phyloP scores from a whole-genome alignment of 2,329 filamentous ascomycete species.

The Fusarium kyushuense region DNA sequence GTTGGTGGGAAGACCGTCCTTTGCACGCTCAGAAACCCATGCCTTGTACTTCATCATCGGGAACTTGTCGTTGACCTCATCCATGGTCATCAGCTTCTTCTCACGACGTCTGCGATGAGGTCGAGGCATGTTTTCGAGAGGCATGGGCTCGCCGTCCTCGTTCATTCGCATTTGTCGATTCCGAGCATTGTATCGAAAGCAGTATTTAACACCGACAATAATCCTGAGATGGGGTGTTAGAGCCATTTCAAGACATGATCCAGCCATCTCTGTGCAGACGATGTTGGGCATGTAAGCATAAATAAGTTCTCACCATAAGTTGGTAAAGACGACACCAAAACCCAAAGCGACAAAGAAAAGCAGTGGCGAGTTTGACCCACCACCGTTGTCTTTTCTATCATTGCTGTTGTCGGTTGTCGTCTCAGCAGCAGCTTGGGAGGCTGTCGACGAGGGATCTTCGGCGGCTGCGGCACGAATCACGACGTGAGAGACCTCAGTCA shows the following conservation, averaged over 20 bases:
- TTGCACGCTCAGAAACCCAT: conserved; percentile 87
- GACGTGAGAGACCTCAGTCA: conserved; percentile 46
- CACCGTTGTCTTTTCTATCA: conserved; percentile 39
- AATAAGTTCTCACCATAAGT: conserved; percentile 81
- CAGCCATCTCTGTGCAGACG: conserved; percentile 71
- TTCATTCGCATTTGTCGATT: conserved; percentile 82
- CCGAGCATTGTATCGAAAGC: conserved; percentile 96
- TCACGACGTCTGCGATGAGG: conserved; percentile 89
- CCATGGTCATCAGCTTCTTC: conserved; percentile 99
- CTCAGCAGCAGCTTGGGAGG: conserved; percentile 36
- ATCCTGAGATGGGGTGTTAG: conserved; percentile 74
- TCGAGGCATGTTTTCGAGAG: conserved; percentile 84
- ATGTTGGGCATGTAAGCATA: conserved; percentile 13
- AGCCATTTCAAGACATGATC: conserved; percentile 7
- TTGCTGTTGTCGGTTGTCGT: conserved; percentile 17
- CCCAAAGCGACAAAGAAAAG: conserved; percentile 93
- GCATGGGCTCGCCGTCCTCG: conserved; percentile 89
- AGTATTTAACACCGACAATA: conserved; percentile 99
- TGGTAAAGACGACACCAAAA: conserved; percentile 98
- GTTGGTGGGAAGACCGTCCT: conserved; percentile 83
- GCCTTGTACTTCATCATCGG: conserved; percentile 96
- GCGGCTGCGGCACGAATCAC: conserved; percentile 42
- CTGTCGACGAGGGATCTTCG: conserved; percentile 39
- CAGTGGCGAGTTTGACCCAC: conserved; percentile 58
- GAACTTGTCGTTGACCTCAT: conserved; percentile 98